These are phyloP conservation scores for Calophaca sinica DNA, from an alignment of 306 rosid species.

Conservation along the genomic window DNA sequence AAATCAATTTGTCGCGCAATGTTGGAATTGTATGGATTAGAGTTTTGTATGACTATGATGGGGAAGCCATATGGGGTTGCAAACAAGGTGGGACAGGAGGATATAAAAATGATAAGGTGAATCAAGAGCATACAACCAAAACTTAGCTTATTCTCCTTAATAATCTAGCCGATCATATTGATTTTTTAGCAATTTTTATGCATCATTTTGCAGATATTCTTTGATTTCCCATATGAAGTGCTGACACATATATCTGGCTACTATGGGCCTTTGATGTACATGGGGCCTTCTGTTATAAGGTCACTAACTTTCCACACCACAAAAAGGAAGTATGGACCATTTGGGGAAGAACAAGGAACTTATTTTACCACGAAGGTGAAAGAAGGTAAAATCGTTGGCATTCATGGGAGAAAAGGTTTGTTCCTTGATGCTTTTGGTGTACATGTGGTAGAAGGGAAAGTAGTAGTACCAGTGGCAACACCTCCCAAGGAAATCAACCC, in stretches of 20 bases:
- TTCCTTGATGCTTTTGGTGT: constrained; percentile 90
- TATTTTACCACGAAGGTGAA: constrained; percentile 66
- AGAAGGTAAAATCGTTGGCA: constrained; percentile 86
- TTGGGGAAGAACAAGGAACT: constrained; percentile 88
- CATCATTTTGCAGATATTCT: constrained; percentile 66
- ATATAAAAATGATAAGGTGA: constrained; percentile 78
- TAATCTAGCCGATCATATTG: constrained; percentile 23
- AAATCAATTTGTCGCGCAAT: constrained; percentile 76
- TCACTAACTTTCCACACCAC: constrained; percentile 83
- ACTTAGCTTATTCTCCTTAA: constrained; percentile 21
- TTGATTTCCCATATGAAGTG: constrained; percentile 83
- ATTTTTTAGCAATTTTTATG: constrained; percentile 16
- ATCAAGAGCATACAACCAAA: neutral
- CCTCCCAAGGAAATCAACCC: constrained; percentile 52
- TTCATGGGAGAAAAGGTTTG: constrained; percentile 89
- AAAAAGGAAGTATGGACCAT: constrained; percentile 75
- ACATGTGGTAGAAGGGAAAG: constrained; percentile 71
- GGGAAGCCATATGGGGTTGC: constrained; percentile 73
- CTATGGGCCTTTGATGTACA: constrained; percentile 72
- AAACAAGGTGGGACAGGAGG: constrained; percentile 88
- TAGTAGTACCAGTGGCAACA: constrained; percentile 50
- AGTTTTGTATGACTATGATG: constrained; percentile 73
- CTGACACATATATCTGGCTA: constrained; percentile 84
- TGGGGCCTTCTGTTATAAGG: constrained; percentile 80
- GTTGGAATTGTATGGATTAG: constrained; percentile 75